A percentile compares a stretch with the other conserved stretches of the same genome.
phyloP scores from a whole-genome alignment of 139 green algal species.

The Micractinium sp. region DNA sequence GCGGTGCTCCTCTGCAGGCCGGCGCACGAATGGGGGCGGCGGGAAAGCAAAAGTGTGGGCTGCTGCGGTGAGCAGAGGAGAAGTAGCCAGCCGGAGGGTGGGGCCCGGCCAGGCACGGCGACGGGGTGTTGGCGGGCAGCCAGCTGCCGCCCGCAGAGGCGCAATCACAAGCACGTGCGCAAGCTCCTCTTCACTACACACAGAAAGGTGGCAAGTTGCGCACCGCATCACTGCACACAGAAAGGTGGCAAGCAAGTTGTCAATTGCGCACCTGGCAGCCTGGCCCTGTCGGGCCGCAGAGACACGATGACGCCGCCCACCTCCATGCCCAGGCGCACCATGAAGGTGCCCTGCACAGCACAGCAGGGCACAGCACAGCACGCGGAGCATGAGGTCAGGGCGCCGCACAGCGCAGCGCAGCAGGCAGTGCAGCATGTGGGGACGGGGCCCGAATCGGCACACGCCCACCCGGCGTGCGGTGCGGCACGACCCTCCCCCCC shows the following conservation, averaged over 20 bases:
- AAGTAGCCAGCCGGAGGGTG: too few species aligned
- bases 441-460: too few species aligned
- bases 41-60: not conserved
- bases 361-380: not conserved
- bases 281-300: not conserved
- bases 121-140: too few species aligned
- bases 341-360: constrained; percentile 23
- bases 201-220: not conserved
- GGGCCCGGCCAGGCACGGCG: too few species aligned
- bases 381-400: not conserved
- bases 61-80: too few species aligned
- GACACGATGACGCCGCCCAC: constrained; percentile 23
- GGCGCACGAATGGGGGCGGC: not conserved
- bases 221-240: not conserved
- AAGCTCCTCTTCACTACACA: not conserved
- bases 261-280: not conserved
- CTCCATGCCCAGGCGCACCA: constrained; percentile 11
- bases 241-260: not conserved
- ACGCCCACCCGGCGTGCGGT: too few species aligned
- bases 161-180: not conserved
- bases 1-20: constrained; percentile 6
- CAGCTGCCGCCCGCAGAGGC: too few species aligned
- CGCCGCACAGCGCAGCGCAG: not conserved
- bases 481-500: too few species aligned
- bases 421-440: not conserved